Conservation (phyloP, 306 rosid species). For the Lupinus albus region DNA sequence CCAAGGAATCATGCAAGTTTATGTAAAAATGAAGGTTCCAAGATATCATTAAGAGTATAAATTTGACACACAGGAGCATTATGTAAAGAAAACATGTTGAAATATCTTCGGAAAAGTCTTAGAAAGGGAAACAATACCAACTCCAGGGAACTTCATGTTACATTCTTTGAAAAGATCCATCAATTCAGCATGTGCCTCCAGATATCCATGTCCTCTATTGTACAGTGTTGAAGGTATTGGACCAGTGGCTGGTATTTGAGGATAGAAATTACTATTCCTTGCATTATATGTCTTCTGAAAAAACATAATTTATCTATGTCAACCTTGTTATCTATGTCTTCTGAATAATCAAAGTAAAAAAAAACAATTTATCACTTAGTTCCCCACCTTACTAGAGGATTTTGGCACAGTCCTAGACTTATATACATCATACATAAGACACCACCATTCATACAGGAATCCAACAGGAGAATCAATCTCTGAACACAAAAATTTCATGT, state of each 20-base stretch:
- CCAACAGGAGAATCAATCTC: constrained; percentile 49
- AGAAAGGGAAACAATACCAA: no score
- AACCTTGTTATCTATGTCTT: no score
- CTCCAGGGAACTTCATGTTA: constrained; percentile 7
- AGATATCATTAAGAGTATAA: no score
- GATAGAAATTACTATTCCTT: constrained; percentile 1
- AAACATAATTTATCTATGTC: no score
- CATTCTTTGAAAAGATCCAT: constrained; percentile 22
- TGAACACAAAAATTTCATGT: constrained; percentile 26
- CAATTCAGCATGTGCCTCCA: constrained; percentile 4
- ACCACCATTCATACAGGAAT: constrained; percentile 68
- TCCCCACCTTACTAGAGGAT: constrained; percentile 41
- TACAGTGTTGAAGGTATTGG: not conserved
- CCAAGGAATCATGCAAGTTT: no score
- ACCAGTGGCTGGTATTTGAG: constrained; percentile 28
- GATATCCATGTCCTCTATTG: constrained; percentile 31
- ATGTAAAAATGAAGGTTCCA: no score
- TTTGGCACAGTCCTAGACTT: constrained; percentile 22
- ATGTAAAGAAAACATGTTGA: no score
- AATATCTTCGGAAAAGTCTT: no score
- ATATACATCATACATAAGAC: constrained; percentile 45
- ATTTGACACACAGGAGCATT: no score
- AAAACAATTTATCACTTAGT: not conserved
- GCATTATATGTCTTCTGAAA: constrained; percentile 48
- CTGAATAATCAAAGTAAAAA: constrained; percentile 4